Evolutionary conservation across 371 early-diverging fungal species (phyloP), one percentile per base, ranked within the genome.

Genomic region (Amoeboradix gromovi): DNA sequence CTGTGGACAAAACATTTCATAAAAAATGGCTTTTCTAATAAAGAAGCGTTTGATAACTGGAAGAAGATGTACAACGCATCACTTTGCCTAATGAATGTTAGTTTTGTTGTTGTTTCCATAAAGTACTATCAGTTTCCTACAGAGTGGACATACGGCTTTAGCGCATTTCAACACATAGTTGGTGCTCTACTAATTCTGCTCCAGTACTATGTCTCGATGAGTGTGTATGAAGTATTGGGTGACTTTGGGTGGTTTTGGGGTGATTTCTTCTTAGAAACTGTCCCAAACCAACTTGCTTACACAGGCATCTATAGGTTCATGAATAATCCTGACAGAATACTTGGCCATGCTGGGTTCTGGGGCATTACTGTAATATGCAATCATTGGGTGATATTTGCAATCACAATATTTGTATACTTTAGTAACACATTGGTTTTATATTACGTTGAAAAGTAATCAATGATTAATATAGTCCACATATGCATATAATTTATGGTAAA

Each of bases 21-120:
- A 73, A 89, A 87, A 74, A 85, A 84, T 75, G 96, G 96, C 27
- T 87, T 86, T 17, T 85, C 83, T 67, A 79, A 82, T 16, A 79
- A 82, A 70, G 92, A 92, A 69, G 92, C 94, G 0, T 93, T 92
- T 73, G 77, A 84, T 68, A 87, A 87, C 77, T 95, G 94, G 94
- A 92, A 92, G 74, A 82, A 83, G 77, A 80, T 92, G n/a, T 92
- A 85, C 79, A 92, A 92, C 73, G 77, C 88, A n/a, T 84, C 86
- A 0, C 78, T 86, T 30, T 78, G 83, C 2, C 90, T 92, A 90
- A 89, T 87, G 0, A 89, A 90, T 70, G 81, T 85, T 81, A 67
- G 73, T 86, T 69, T 85, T 30, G 68, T 12, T 16, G 29, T 12
- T 30, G 68, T 87, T 1, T 87, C 87, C 1, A 80, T 81, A 74